A percentile compares a stretch with the other conserved stretches of the same genome.
phyloP scores from a whole-genome alignment of 108 stramenopile genomes.

The Pseudonitzschia multiseries region DNA sequence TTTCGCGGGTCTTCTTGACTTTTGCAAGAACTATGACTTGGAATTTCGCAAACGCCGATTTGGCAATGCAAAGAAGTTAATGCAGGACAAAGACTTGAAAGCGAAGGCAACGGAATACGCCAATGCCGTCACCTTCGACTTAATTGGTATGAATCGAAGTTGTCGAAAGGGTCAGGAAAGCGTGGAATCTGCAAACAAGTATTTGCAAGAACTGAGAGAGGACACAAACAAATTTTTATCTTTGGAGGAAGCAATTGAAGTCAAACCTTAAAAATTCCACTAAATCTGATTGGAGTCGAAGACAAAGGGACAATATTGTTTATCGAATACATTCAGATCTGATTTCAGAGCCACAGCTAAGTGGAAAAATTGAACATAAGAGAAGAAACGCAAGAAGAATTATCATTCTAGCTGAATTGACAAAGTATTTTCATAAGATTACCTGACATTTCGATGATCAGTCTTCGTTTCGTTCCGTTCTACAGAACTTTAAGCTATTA shows the following conservation, averaged over 20 bases:
- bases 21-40: slow-evolving; percentile 77
- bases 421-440: too few species aligned
- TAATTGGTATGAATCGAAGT: slow-evolving; percentile 86
- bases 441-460: too few species aligned
- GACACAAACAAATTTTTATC: slow-evolving; percentile 57
- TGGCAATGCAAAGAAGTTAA: slow-evolving; percentile 66
- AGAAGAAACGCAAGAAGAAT: too few species aligned
- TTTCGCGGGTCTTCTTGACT: slow-evolving; percentile 64
- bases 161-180: slow-evolving; percentile 69
- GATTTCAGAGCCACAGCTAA: too few species aligned
- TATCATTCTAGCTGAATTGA: too few species aligned
- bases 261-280: neutral
- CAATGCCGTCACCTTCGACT: slow-evolving; percentile 90
- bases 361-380: too few species aligned
- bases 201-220: slow-evolving; percentile 65
- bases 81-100: slow-evolving; percentile 57
- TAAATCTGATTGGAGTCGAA: neutral
- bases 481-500: too few species aligned
- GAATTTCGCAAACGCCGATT: slow-evolving; percentile 72
- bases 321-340: too few species aligned
- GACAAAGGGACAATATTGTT: too few species aligned
- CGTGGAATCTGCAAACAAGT: slow-evolving; percentile 55
- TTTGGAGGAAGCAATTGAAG: slow-evolving; percentile 54
- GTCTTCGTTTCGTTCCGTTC: too few species aligned
- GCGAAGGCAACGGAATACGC: slow-evolving; percentile 51